phyloP scores from a whole-genome alignment of 345 rosid species.

The Erysimum cheiranthoides region DNA sequence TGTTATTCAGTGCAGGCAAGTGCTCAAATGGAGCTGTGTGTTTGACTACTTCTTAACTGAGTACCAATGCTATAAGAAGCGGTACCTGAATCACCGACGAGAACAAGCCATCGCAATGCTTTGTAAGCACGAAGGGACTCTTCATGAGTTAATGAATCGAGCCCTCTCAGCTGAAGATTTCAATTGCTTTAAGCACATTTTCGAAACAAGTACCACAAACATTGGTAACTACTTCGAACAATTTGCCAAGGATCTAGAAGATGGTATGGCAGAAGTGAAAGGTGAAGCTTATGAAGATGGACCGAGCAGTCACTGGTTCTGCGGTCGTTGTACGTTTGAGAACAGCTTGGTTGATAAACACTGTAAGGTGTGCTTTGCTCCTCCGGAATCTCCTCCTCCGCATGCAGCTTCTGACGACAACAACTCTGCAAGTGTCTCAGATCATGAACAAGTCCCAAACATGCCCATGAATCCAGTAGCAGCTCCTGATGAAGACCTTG shows the following conservation, averaged over 20 bases:
- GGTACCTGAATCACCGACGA: slow-evolving; percentile 1
- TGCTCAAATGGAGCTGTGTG: slow-evolving; percentile 34
- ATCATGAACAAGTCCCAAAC: not conserved
- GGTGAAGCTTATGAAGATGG: not conserved
- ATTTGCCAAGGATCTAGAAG: slow-evolving; percentile 22
- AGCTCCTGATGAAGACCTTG: not conserved
- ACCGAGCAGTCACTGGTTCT: not conserved
- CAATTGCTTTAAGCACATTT: not conserved
- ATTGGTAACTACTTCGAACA: slow-evolving; percentile 15
- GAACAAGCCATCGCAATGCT: not conserved
- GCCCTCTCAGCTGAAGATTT: not conserved
- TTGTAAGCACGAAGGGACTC: not conserved
- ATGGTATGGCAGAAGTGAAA: slow-evolving; percentile 31
- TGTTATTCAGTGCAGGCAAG: slow-evolving; percentile 11
- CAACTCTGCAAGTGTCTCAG: not conserved
- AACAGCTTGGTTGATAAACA: not conserved
- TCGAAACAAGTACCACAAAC: not conserved
- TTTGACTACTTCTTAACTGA: slow-evolving; percentile 9
- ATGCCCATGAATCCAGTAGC: too few relatives aligned
- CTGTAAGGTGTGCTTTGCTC: slow-evolving; percentile 13
- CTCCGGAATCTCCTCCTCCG: not conserved
- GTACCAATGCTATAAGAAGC: slow-evolving; percentile 15
- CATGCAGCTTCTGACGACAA: not conserved
- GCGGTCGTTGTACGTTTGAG: slow-evolving; percentile 14
- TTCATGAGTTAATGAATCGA: not conserved